These are phyloP conservation scores for Aspergillus leporis DNA, from an alignment of 495 filamentous ascomycete species.

Conservation along the genomic window DNA sequence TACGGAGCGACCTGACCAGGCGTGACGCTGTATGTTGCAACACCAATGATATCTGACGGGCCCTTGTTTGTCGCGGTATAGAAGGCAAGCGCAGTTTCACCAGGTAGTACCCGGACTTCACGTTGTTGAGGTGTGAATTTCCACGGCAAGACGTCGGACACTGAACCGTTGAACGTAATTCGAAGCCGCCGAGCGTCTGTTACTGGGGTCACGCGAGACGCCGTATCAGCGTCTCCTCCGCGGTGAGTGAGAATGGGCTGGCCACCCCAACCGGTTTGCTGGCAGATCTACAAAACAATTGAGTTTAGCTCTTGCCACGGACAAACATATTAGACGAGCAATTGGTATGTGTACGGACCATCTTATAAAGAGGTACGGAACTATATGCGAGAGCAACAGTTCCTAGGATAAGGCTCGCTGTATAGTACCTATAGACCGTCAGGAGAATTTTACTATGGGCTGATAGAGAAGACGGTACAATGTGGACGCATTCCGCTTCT, in stretches of 20 bases:
- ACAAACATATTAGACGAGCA: not conserved
- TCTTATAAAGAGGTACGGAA: slow-evolving; percentile 96
- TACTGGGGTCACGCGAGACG: slow-evolving; percentile 76
- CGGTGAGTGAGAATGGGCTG: slow-evolving; percentile 86
- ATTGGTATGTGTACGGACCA: slow-evolving; percentile 53
- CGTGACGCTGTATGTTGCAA: slow-evolving; percentile 96
- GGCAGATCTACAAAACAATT: slow-evolving; percentile 70
- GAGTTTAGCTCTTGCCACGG: not conserved
- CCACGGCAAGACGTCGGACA: slow-evolving; percentile 94
- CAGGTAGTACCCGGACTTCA: slow-evolving; percentile 91
- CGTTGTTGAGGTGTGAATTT: slow-evolving; percentile 97
- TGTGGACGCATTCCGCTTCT: slow-evolving; percentile 46
- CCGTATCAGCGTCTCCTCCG: slow-evolving; percentile 60
- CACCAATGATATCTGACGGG: slow-evolving; percentile 90
- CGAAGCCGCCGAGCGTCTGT: slow-evolving; percentile 79
- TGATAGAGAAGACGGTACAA: slow-evolving; percentile 28
- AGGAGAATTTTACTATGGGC: not conserved
- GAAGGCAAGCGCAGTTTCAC: slow-evolving; percentile 96
- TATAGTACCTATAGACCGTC: slow-evolving; percentile 66
- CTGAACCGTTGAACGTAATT: slow-evolving; percentile 93
- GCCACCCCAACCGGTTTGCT: slow-evolving; percentile 93
- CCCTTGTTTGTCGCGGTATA: slow-evolving; percentile 95
- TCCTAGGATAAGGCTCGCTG: slow-evolving; percentile 80
- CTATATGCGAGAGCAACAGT: slow-evolving; percentile 93
- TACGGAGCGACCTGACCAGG: slow-evolving; percentile 95